Evolutionary conservation across 345 rosid genomes (phyloP).

Genomic region (Melaleuca quinquenervia): DNA sequence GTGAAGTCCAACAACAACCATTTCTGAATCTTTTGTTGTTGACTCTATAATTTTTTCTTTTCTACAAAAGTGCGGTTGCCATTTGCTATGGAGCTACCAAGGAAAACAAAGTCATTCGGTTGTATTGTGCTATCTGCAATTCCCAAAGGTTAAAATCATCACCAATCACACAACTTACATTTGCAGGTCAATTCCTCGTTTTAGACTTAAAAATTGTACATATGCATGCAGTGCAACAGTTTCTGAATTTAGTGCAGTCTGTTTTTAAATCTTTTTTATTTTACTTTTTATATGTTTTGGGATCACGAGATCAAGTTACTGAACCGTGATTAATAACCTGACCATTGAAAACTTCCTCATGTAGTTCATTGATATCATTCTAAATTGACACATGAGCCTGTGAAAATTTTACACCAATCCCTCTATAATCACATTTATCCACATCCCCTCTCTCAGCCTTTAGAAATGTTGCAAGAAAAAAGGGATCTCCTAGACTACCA

Average conservation of each 20-base stretch:
- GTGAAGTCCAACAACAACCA: not conserved
- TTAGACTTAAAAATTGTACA: not conserved
- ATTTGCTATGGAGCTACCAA: not conserved
- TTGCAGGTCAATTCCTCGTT: not conserved
- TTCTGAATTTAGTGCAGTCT: not conserved
- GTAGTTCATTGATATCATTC: not conserved
- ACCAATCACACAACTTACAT: not conserved
- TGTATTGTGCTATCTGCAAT: not conserved
- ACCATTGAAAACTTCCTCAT: not conserved
- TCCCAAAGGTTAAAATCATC: not conserved
- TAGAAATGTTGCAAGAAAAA: not conserved
- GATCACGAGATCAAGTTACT: not conserved
- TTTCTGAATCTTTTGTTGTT: not conserved
- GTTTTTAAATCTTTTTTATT: not conserved
- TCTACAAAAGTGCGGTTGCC: not conserved
- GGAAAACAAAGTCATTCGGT: not conserved
- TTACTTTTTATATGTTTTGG: not conserved
- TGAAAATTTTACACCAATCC: not conserved
- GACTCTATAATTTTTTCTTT: not conserved
- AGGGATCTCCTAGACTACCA: not conserved
- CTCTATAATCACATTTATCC: not conserved
- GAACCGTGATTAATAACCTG: not conserved
- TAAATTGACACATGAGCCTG: not conserved
- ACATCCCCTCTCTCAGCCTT: not conserved
- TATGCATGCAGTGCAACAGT: not conserved